Base-by-base conservation (phyloP, 1,139 yeast genomes). In the Geotrichum cucujoidarum region DNA sequence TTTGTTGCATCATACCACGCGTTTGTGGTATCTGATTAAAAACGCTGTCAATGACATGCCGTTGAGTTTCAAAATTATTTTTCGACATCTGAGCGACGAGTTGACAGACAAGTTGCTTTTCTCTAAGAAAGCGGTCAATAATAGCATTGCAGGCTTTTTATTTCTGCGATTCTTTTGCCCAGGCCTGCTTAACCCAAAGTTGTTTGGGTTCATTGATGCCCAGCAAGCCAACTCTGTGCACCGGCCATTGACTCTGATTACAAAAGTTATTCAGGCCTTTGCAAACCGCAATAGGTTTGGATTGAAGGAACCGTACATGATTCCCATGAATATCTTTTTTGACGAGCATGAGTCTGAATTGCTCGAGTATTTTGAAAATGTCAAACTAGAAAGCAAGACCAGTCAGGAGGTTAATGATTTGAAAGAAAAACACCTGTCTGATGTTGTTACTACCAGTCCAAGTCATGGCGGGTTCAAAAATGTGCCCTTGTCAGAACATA, bases 91-190 rank as follows among this genome's bases (percentile, higher is more conserved):
- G 39, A 43, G 64, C n/a, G 34, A 48, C 14, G 57, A 60, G 36
- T 40, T 60, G 32, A 29, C 50, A 8, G 37, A 43, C 31, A 47
- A 47, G 18, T 43, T 58, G 16, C 47, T 43, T 17, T 53, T 50
- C 29, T 54, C 55, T 6, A 57, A 55, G 17, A 54, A 53, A 21
- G 45, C 24, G 7, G 47, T 44, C 2, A n/a, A 38, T 29, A 62
- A 89, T 59, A 84, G 95, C 49, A 70, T 89, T 32, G 78, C 94
- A 29, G 90, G 95, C 1, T 85, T 92, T 59, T 69, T 90, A 18
- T 90, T 90, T 63, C 68, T 90, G 54, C 71, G 98, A 53, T 88
- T 87, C 63, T 80, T 89, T 57, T 89, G 96, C 60, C 97, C 98
- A 0, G 95, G 95, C 0, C 77, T 90, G 37, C 69, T 92, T 58